A percentile compares a stretch with the other conserved stretches of the same genome.
These are phyloP conservation scores for Penicillium flavigenum DNA, from an alignment of 495 filamentous ascomycete genomes.

Conservation along the genomic window DNA sequence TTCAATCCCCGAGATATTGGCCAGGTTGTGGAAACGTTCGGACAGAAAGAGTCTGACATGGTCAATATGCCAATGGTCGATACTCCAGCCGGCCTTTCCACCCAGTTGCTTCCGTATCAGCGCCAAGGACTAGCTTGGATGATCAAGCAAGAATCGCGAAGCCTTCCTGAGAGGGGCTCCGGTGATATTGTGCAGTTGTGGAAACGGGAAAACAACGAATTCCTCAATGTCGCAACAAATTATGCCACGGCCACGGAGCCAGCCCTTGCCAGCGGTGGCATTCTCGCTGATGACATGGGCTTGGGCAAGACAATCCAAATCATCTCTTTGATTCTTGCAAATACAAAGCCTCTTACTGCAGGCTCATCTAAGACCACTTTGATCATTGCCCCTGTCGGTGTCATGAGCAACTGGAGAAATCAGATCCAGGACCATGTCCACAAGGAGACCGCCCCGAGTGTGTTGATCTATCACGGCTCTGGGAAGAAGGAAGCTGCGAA, in stretches of 20 bases:
- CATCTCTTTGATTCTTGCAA: slow-evolving; percentile 74
- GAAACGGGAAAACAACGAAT: slow-evolving; percentile 58
- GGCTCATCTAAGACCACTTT: slow-evolving; percentile 59
- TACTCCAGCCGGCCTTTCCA: slow-evolving; percentile 61
- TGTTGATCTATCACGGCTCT: slow-evolving; percentile 75
- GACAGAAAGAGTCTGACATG: slow-evolving; percentile 65
- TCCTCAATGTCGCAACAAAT: slow-evolving; percentile 75
- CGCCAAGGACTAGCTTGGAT: slow-evolving; percentile 84
- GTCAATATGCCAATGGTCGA: slow-evolving; percentile 70
- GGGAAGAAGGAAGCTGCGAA: slow-evolving; percentile 54
- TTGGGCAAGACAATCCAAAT: slow-evolving; percentile 90
- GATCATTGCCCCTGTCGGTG: slow-evolving; percentile 78
- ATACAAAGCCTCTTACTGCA: slow-evolving; percentile 42
- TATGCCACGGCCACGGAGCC: slow-evolving; percentile 59
- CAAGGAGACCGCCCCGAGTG: slow-evolving; percentile 55
- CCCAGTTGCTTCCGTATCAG: slow-evolving; percentile 77
- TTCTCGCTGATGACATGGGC: slow-evolving; percentile 93
- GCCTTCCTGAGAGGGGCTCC: slow-evolving; percentile 59
- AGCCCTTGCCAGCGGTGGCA: slow-evolving; percentile 71
- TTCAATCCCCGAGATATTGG: slow-evolving; percentile 70
- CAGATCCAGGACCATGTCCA: slow-evolving; percentile 76
- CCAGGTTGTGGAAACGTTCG: slow-evolving; percentile 67
- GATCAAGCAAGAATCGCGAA: slow-evolving; percentile 69
- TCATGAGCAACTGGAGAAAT: slow-evolving; percentile 91
- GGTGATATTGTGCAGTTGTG: slow-evolving; percentile 76